Conservation (phyloP, 2,329 filamentous ascomycete genomes). For the Colletotrichum shisoi region DNA sequence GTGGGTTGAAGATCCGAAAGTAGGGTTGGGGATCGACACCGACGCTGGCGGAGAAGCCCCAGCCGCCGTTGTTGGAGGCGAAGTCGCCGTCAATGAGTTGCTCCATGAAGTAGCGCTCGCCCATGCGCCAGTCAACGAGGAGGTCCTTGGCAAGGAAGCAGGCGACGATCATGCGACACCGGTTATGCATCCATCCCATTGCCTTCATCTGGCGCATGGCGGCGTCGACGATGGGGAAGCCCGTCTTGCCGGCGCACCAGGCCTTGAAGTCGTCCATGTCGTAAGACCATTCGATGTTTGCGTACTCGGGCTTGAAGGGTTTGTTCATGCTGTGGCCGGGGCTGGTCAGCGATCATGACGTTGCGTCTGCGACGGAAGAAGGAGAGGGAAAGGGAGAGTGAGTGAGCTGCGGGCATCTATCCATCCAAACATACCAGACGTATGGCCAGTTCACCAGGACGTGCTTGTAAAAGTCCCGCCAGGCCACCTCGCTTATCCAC, state of each 20-base stretch:
- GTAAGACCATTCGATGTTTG: conserved; percentile 84
- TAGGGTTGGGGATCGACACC: conserved; percentile 89
- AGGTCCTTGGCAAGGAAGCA: conserved; percentile 84
- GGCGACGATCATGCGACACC: conserved; percentile 82
- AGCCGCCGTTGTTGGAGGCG: conserved; percentile 75
- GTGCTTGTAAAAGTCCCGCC: conserved; percentile 89
- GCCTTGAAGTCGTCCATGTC: conserved; percentile 71
- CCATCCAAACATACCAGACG: conserved; percentile 63
- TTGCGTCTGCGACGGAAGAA: no score
- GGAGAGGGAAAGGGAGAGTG: no score
- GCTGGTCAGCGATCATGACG: background rate
- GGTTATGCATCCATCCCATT: conserved; percentile 83
- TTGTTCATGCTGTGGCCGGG: conserved; percentile 60
- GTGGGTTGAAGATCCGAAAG: conserved; percentile 88
- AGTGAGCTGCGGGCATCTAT: background rate
- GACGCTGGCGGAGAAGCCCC: conserved; percentile 67
- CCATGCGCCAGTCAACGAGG: conserved; percentile 82
- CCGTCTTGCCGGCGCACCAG: conserved; percentile 79
- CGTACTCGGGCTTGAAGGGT: conserved; percentile 80
- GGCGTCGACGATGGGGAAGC: conserved; percentile 84
- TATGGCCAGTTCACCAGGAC: conserved; percentile 87
- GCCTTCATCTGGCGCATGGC: conserved; percentile 80
- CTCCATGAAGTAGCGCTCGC: conserved; percentile 85
- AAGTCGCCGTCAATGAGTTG: conserved; percentile 81
- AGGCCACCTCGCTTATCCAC: conserved; percentile 86